phyloP scores from a whole-genome alignment of 148 eudicot species.

The Oxyria digyna region DNA sequence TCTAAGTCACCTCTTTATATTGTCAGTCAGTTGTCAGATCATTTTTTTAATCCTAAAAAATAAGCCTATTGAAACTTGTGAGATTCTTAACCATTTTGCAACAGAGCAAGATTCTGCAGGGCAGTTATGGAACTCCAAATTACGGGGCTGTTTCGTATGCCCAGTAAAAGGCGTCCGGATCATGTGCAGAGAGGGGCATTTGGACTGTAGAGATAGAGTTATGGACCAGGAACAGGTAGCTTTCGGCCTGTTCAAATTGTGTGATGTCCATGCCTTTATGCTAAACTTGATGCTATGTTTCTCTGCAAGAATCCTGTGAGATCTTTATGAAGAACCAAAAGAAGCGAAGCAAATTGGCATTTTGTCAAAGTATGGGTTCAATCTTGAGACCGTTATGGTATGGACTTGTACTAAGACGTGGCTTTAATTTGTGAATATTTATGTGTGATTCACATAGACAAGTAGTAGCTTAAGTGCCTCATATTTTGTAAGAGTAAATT shows the following conservation, averaged over 20 bases:
- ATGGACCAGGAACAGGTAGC: neutral
- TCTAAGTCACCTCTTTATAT: conserved; percentile 7
- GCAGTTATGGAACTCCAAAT: conserved; percentile 82
- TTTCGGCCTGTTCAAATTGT: neutral
- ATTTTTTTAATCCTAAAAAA: too few relatives aligned
- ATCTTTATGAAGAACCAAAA: too few relatives aligned
- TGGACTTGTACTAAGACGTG: neutral
- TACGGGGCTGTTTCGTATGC: conserved; percentile 67
- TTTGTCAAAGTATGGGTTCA: too few relatives aligned
- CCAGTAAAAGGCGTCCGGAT: conserved; percentile 92
- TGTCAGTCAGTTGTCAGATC: too few relatives aligned
- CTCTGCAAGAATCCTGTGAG: too few relatives aligned
- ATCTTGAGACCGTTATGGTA: too few relatives aligned
- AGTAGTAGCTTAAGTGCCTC: too few relatives aligned
- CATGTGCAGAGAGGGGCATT: conserved; percentile 79
- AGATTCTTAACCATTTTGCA: conserved; percentile 27
- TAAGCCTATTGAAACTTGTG: too few relatives aligned
- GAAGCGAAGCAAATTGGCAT: neutral
- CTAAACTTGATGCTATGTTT: neutral
- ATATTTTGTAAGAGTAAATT: too few relatives aligned
- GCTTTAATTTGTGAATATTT: too few relatives aligned
- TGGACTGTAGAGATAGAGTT: neutral
- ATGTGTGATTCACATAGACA: too few relatives aligned
- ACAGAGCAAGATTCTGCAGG: conserved; percentile 80
- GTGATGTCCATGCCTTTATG: neutral